Base-by-base conservation (phyloP, 768 basidiomycete species). In the Rhizopogon vinicolor region DNA sequence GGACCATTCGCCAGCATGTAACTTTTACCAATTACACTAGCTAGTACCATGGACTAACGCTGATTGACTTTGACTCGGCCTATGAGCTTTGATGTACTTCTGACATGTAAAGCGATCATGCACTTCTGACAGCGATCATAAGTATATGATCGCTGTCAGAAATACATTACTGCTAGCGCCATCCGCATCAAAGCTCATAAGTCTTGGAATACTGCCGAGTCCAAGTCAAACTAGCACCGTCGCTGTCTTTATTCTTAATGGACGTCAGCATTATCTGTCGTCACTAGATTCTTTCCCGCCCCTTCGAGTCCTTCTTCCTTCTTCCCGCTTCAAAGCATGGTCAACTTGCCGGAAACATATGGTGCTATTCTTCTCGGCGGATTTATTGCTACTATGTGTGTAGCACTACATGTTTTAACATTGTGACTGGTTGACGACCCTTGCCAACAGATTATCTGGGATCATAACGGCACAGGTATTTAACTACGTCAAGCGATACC, bases 331-430 rank as follows among this genome's bases (percentile, higher is more conserved):
- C 33, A 48, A 22, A 49, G 14, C 14, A 55, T 55, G 56, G 41
- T 43, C 2, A 55, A 48, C 35, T 19, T 69, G 19, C 53, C 51
- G 18, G 16, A 57, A 44, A 67, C 69, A 37, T 54, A 59, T 12
- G 68, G 68, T 8, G 65, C 68, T 28, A 58, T 69, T n/a, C 58
- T 69, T 4, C 49, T 71, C 2, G 68, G 68, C 39, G 68, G 65
- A 42, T 69, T 69, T 55, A 45, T 60, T 41, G 69, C 69, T 13
- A 60, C 68, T 18, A 58, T 33, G 68, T 69, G 40, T 56, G 68
- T 35, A 9, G 10, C 18, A 3, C 13, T 31, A 7, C 5, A 31
- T 16, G 3, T 40, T 4, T 7, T 28, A 9, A 25, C 25, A 31
- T 29, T 48, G 22, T 12, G 16, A 28, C 53, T 42, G 5, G 31